A percentile compares a stretch with the other conserved stretches of the same genome.
Conservation (phyloP, 1,139 yeast genomes). For the Hyphopichia fennica region DNA sequence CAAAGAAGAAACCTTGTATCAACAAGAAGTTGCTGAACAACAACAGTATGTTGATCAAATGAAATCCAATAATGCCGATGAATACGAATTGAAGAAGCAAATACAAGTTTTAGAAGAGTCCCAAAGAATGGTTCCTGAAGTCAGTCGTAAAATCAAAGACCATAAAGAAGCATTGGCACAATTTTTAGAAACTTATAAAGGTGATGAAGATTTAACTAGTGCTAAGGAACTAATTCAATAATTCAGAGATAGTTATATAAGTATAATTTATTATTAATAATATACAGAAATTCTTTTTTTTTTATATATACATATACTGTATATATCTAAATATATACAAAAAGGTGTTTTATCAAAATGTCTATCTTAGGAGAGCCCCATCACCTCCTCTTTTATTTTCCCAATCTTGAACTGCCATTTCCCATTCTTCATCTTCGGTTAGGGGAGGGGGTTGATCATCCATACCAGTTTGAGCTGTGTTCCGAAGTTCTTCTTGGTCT, state of each 20-base stretch:
- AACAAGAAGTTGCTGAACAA: constrained; percentile 65
- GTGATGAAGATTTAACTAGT: constrained; percentile 48
- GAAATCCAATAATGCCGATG: constrained; percentile 51
- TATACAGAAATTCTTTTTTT: not conserved
- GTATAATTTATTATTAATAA: not conserved
- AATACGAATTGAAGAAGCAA: constrained; percentile 70
- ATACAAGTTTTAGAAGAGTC: constrained; percentile 68
- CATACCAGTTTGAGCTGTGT: constrained; percentile 21
- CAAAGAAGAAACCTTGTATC: constrained; percentile 69
- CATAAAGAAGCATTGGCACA: constrained; percentile 47
- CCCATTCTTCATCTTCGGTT: constrained; percentile 73
- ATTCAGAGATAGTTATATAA: not conserved
- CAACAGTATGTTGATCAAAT: constrained; percentile 46
- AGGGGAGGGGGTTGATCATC: constrained; percentile 26
- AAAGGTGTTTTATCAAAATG: not conserved
- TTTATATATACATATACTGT: not conserved
- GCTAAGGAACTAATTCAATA: constrained; percentile 32
- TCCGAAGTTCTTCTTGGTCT: constrained; percentile 34
- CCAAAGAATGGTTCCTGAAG: constrained; percentile 63
- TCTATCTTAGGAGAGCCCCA: constrained; percentile 8
- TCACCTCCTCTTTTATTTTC: constrained; percentile 30
- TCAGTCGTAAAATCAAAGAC: constrained; percentile 51
- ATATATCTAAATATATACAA: constrained; percentile 3
- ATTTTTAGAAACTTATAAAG: constrained; percentile 31
- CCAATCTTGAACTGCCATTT: constrained; percentile 63